phyloP scores from a whole-genome alignment of 2,329 filamentous ascomycete species.

The Westerdykella ornata region DNA sequence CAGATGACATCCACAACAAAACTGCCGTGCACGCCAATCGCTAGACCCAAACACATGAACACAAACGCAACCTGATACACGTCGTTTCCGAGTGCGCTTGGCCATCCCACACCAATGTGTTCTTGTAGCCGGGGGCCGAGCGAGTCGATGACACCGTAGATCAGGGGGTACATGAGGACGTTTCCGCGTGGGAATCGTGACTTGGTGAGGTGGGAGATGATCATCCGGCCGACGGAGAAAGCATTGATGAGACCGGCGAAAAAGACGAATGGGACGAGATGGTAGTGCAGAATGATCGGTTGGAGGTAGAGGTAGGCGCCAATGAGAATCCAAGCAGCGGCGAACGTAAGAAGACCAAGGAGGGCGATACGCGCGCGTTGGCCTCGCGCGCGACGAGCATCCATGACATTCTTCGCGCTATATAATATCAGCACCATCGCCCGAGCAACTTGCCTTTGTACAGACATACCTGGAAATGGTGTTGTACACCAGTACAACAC shows the following conservation, averaged over 20 bases:
- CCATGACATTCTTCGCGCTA: constrained; percentile 75
- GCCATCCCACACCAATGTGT: constrained; percentile 42
- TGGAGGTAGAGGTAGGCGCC: constrained; percentile 76
- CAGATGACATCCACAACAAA: constrained; percentile 97
- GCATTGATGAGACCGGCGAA: constrained; percentile 88
- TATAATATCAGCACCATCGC: constrained; percentile 9
- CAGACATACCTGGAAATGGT: constrained; percentile 57
- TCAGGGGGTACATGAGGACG: constrained; percentile 70
- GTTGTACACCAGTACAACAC: constrained; percentile 75
- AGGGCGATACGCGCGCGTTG: constrained; percentile 69
- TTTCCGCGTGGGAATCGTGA: constrained; percentile 86
- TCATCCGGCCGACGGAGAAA: constrained; percentile 92
- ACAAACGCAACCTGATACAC: constrained; percentile 89
- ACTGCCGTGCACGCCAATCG: constrained; percentile 88
- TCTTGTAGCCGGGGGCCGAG: constrained; percentile 60
- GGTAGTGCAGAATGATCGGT: constrained; percentile 70
- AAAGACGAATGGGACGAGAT: constrained; percentile 82
- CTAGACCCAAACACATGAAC: constrained; percentile 78
- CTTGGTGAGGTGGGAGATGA: constrained; percentile 86
- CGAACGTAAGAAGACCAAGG: constrained; percentile 76
- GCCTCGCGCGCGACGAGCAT: constrained; percentile 65
- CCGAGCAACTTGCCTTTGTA: too few species aligned
- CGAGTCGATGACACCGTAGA: constrained; percentile 72
- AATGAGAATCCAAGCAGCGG: constrained; percentile 69
- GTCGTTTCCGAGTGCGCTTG: constrained; percentile 45